Percentiles rank a stretch among this genome's conserved stretches.
Conservation (phyloP, 352 stramenopile species). For the Phytophthora sp. region DNA sequence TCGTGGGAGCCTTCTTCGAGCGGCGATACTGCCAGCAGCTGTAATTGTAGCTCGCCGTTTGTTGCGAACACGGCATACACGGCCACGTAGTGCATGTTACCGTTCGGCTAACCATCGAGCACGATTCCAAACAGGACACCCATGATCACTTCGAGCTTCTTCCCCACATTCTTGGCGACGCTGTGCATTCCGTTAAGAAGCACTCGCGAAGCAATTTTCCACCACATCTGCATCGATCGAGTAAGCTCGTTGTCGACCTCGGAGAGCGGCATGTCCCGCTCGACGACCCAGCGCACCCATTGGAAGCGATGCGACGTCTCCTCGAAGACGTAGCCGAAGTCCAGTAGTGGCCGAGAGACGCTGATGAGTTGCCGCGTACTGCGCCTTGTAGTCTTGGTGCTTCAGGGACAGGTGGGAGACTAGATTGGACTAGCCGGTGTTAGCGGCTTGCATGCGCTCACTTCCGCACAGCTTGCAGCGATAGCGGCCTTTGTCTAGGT, state of each 20-base stretch:
- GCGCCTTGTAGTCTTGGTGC: neutral
- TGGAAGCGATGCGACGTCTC: conserved; percentile 15
- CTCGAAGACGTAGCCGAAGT: conserved; percentile 7
- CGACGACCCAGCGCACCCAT: conserved; percentile 12
- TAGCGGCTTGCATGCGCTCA: conserved; percentile 1
- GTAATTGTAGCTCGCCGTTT: neutral
- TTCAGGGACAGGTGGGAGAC: neutral
- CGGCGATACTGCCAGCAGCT: conserved; percentile 4
- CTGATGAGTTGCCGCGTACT: neutral
- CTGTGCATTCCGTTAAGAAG: neutral
- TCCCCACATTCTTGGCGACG: conserved; percentile 11
- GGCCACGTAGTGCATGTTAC: neutral
- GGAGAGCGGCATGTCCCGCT: conserved; percentile 5
- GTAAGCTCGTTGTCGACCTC: conserved; percentile 10
- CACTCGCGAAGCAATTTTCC: neutral
- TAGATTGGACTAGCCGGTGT: conserved; percentile 13
- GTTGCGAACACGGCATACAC: neutral
- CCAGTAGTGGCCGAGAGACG: neutral
- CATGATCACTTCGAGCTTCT: too few species aligned
- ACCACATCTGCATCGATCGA: neutral
- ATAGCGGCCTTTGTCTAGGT: neutral
- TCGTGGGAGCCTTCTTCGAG: conserved; percentile 3
- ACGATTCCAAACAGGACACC: too few species aligned
- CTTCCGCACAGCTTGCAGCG: conserved; percentile 6
- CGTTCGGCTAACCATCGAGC: too few species aligned